Evolutionary conservation across 768 basidiomycete species (phyloP).

Genomic region (Lactarius hatsudake): DNA sequence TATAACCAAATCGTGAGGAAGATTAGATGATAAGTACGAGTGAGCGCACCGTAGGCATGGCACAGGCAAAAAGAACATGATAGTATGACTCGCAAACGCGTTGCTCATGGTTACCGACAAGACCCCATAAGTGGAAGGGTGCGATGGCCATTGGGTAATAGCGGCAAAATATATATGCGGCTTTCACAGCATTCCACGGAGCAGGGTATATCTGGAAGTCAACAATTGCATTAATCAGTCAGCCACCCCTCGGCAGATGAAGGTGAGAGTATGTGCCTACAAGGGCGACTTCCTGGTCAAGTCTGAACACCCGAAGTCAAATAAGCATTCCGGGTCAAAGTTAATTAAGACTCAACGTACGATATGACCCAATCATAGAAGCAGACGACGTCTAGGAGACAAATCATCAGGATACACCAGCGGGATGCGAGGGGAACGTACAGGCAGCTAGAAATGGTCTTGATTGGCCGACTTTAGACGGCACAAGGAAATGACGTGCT

Average conservation of each 20-base stretch:
- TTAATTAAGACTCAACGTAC: slow-evolving; percentile 16
- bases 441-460: neutral
- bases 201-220: slow-evolving; percentile 17
- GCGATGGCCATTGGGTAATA: slow-evolving; percentile 21
- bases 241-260: neutral
- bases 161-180: slow-evolving; percentile 24
- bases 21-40: neutral
- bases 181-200: slow-evolving; percentile 19
- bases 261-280: neutral
- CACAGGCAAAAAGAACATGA: slow-evolving; percentile 17
- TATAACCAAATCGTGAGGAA: neutral
- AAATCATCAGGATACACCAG: neutral
- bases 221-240: neutral
- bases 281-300: slow-evolving; percentile 17
- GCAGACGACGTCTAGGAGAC: slow-evolving; percentile 14
- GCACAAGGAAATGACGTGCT: neutral
- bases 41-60: slow-evolving; percentile 18
- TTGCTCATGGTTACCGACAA: neutral
- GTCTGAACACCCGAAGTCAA: slow-evolving; percentile 4
- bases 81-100: neutral
- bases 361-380: slow-evolving; percentile 28
- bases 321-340: neutral
- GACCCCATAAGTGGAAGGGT: slow-evolving; percentile 22
- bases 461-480: neutral
- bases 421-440: neutral